phyloP scores from a whole-genome alignment of 495 filamentous ascomycete genomes.

The Penicillium arizonense region DNA sequence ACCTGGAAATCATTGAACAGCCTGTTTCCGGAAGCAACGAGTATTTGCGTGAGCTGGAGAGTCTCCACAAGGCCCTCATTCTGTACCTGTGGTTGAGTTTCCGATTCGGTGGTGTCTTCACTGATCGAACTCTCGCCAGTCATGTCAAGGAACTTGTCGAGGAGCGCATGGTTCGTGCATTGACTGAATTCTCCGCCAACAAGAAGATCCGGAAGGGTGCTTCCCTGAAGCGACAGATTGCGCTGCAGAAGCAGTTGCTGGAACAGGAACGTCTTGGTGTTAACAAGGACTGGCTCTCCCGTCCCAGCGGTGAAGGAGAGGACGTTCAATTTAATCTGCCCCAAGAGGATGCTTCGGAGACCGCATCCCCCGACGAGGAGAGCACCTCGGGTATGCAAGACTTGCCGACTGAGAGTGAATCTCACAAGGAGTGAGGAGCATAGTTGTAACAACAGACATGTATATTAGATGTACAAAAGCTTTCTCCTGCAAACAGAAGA shows the following conservation, averaged over 20 bases:
- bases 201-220: slow-evolving; percentile 43
- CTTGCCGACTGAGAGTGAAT: not conserved
- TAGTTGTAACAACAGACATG: slow-evolving; percentile 6
- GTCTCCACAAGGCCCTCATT: slow-evolving; percentile 75
- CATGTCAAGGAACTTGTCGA: slow-evolving; percentile 81
- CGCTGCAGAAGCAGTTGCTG: slow-evolving; percentile 37
- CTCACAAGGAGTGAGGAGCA: not conserved
- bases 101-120: slow-evolving; percentile 73
- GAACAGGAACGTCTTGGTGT: slow-evolving; percentile 26
- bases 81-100: slow-evolving; percentile 85
- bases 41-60: slow-evolving; percentile 66
- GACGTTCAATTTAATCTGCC: slow-evolving; percentile 9
- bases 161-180: slow-evolving; percentile 65
- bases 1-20: slow-evolving; percentile 66
- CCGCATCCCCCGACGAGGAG: slow-evolving; percentile 1
- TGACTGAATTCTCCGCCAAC: slow-evolving; percentile 56
- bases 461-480: slow-evolving; percentile 25
- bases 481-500: too few relatives aligned
- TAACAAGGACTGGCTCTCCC: slow-evolving; percentile 12
- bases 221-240: slow-evolving; percentile 42
- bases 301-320: slow-evolving; percentile 14
- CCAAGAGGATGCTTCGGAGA: slow-evolving; percentile 6
- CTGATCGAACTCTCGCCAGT: slow-evolving; percentile 69
- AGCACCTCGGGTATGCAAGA: not conserved
- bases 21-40: slow-evolving; percentile 39